Evolutionary conservation across 2,329 filamentous ascomycete genomes (phyloP).

Genomic region (Sporothrix pallida): DNA sequence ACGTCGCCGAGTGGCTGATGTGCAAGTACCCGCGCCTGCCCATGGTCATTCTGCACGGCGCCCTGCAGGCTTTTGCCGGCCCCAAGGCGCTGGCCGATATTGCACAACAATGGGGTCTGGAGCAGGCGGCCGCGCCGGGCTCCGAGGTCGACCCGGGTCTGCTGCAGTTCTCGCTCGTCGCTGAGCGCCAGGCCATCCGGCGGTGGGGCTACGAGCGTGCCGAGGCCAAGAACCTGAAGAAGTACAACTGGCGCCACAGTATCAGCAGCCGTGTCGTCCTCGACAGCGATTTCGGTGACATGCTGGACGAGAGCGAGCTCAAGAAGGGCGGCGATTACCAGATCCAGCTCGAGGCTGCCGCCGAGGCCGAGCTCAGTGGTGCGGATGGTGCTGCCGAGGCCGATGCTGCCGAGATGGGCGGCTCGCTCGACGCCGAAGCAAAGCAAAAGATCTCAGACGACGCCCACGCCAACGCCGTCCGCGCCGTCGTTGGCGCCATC

Average conservation of each 20-base stretch:
- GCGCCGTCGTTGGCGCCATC: slow-evolving; percentile 81
- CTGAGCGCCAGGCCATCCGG: slow-evolving; percentile 52
- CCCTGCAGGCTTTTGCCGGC: slow-evolving; percentile 83
- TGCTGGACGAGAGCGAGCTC: slow-evolving; percentile 38
- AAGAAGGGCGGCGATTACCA: slow-evolving; percentile 35
- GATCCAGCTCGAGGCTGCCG: slow-evolving; percentile 27
- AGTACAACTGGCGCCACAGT: slow-evolving; percentile 67
- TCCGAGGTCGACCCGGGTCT: slow-evolving; percentile 90
- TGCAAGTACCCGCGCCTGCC: slow-evolving; percentile 91
- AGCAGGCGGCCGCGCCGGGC: slow-evolving; percentile 83
- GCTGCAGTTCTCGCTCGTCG: slow-evolving; percentile 73
- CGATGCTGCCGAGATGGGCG: too few species aligned
- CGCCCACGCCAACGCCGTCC: slow-evolving; percentile 71
- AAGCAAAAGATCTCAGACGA: slow-evolving; percentile 43
- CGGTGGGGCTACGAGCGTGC: slow-evolving; percentile 60
- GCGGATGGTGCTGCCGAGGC: not conserved
- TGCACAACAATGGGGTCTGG: slow-evolving; percentile 87
- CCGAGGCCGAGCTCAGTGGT: slow-evolving; percentile 27
- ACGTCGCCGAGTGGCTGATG: slow-evolving; percentile 85
- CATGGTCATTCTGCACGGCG: slow-evolving; percentile 83
- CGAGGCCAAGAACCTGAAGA: slow-evolving; percentile 54
- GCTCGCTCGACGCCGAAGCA: slow-evolving; percentile 37
- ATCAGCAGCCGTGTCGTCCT: slow-evolving; percentile 78
- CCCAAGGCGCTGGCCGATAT: slow-evolving; percentile 74
- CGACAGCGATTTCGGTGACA: slow-evolving; percentile 84